Conservation (phyloP, 495 filamentous ascomycete genomes). For the Penicillium odoratum region DNA sequence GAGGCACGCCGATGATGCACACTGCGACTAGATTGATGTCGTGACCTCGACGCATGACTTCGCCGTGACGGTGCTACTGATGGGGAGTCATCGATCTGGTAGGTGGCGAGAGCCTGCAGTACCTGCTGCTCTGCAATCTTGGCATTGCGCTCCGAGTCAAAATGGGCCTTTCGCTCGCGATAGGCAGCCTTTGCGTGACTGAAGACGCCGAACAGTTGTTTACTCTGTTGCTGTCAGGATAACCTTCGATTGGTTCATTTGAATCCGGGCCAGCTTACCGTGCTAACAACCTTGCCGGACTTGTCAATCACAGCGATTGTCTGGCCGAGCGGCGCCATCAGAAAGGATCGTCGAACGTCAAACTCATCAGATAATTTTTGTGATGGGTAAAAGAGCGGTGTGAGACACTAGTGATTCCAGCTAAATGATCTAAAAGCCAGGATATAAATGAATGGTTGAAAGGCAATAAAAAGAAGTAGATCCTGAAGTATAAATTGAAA, state of each 20-base stretch:
- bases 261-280: conserved; percentile 54
- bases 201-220: conserved; percentile 82
- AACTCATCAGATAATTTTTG: conserved; percentile 19
- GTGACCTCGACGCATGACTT: conserved; percentile 32
- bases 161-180: conserved; percentile 74
- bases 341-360: conserved; percentile 19
- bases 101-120: conserved; percentile 45
- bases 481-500: background rate
- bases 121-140: conserved; percentile 56
- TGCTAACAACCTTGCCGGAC: conserved; percentile 89
- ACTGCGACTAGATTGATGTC: conserved; percentile 35
- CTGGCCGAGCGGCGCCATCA: conserved; percentile 57
- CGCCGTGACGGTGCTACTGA: conserved; percentile 46
- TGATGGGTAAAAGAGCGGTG: conserved; percentile 22
- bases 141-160: conserved; percentile 63
- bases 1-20: conserved; percentile 20
- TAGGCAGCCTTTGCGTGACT: conserved; percentile 86
- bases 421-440: conserved; percentile 1
- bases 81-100: conserved; percentile 52
- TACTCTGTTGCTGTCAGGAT: conserved; percentile 58
- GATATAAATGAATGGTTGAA: conserved; percentile 15
- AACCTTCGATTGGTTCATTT: conserved; percentile 3
- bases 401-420: conserved; percentile 7
- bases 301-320: conserved; percentile 90
- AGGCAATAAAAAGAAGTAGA: background rate